Base-by-base conservation (phyloP, 768 basidiomycete species). In the Wakefieldia striispora region DNA sequence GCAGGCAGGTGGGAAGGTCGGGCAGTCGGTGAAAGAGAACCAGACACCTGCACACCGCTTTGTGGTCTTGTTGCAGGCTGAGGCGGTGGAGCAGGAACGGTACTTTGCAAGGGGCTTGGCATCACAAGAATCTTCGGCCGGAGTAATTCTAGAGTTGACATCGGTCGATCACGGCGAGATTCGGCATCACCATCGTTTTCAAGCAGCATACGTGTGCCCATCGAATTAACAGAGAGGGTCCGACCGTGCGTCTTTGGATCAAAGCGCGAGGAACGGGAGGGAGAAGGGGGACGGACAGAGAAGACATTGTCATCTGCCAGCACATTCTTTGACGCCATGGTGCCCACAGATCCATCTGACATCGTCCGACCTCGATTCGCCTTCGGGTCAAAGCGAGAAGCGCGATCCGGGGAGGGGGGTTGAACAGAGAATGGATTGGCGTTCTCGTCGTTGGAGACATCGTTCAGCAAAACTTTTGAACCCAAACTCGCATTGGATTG, bases 81-180 rank as follows among this genome's bases (percentile, higher is more conserved):
- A 31, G 72, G 64, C 16, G 73, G 55, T 19, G 69, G 54, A 23
- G 66, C 54, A 33, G 67, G 58, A 16, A 72, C 61, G 16, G 68
- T 60, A 43, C 75, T 70, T 58, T 94, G 88, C 33, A 95, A 72
- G 2, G 91, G 90, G 53, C 86, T 88, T 10, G 94, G 94, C 94
- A 97, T 95, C 53, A 97, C 83, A 39, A 97, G 83, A n/a, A 93
- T 78, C 66, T 93, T 93, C 1, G 94, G 94, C 19, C 93, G 79
- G 57, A 95, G 75, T 38, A 95, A 73, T 27, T 93, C 89, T 49
- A 86, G 56, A 12, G 87, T 86, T 10, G 89, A 91, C 60, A 82
- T 84, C 17, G 76, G 82, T 33, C 83, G 79, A 37, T 83, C 78
- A 72, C 74, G 46, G 58, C 56, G 57, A 2, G 55, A 60, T 41